These are phyloP conservation scores for Trichoderma asperelloides DNA, from an alignment of 495 filamentous ascomycete genomes.

Conservation along the genomic window DNA sequence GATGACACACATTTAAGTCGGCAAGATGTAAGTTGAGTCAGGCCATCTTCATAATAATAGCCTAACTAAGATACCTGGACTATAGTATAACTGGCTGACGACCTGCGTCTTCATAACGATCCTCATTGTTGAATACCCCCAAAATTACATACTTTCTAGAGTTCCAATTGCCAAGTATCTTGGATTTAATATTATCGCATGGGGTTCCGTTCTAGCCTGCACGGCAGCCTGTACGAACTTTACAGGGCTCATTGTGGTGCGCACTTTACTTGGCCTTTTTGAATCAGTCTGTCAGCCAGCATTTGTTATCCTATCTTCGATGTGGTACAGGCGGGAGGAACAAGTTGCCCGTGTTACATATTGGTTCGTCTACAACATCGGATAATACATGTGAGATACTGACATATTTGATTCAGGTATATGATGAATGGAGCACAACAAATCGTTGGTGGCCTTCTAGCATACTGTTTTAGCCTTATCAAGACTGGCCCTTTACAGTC, in stretches of 20 bases:
- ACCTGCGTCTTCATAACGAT: conserved; percentile 48
- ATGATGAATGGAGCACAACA: conserved; percentile 58
- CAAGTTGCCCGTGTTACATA: conserved; percentile 57
- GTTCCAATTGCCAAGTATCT: conserved; percentile 50
- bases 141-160: conserved; percentile 43
- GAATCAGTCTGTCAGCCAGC: conserved; percentile 58
- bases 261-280: conserved; percentile 58
- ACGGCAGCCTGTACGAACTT: conserved; percentile 53
- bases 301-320: conserved; percentile 53
- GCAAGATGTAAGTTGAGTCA: conserved; percentile 29
- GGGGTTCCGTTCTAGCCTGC: conserved; percentile 48
- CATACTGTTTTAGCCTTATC: conserved; percentile 48
- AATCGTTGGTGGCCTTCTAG: conserved; percentile 47
- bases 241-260: conserved; percentile 43
- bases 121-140: conserved; percentile 44
- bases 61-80: neutral
- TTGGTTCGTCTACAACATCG: conserved; percentile 30
- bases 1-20: conserved; percentile 45
- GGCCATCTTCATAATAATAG: neutral
- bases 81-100: conserved; percentile 42
- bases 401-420: conserved; percentile 28
- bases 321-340: conserved; percentile 65
- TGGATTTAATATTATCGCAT: conserved; percentile 51
- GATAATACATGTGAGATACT: neutral
- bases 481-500: conserved; percentile 32